A percentile compares a stretch with the other conserved stretches of the same genome.
Evolutionary conservation across 2,329 filamentous ascomycete genomes (phyloP).

Genomic region (Rasamsonia emersonii): DNA sequence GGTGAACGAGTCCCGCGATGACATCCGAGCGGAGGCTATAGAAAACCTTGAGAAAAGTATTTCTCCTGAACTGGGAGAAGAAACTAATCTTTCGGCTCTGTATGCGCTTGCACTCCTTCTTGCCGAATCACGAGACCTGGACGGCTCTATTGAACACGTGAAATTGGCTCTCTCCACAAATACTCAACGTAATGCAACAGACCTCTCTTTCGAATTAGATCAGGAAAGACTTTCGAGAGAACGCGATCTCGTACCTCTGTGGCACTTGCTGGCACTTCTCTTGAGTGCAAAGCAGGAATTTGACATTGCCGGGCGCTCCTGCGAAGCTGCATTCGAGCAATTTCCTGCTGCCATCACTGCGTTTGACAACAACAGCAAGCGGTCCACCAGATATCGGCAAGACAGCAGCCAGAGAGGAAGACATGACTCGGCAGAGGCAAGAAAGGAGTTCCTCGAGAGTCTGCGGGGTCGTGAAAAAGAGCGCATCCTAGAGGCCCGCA

Average conservation of each 20-base stretch:
- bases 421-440: slow-evolving; percentile 10
- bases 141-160: slow-evolving; percentile 70
- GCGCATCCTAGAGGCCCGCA: slow-evolving; percentile 83
- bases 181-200: slow-evolving; percentile 40
- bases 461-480: slow-evolving; percentile 82
- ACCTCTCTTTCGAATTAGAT: slow-evolving; percentile 19
- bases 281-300: slow-evolving; percentile 83
- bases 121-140: slow-evolving; percentile 75
- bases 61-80: slow-evolving; percentile 55
- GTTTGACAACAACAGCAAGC: slow-evolving; percentile 53
- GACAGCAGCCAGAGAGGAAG: slow-evolving; percentile 12
- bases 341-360: slow-evolving; percentile 65
- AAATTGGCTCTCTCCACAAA: slow-evolving; percentile 55
- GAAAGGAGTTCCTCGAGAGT: slow-evolving; percentile 57
- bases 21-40: slow-evolving; percentile 70
- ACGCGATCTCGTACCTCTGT: slow-evolving; percentile 63
- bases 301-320: slow-evolving; percentile 67
- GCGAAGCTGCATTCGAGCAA: slow-evolving; percentile 85
- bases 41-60: slow-evolving; percentile 66
- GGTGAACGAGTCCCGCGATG: slow-evolving; percentile 60
- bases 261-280: slow-evolving; percentile 83
- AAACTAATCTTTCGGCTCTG: slow-evolving; percentile 64
- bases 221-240: slow-evolving; percentile 25
- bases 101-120: slow-evolving; percentile 79
- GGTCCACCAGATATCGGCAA: slow-evolving; percentile 19